Conservation (phyloP, 2,329 filamentous ascomycete species). For the Mollisia scopiformis region DNA sequence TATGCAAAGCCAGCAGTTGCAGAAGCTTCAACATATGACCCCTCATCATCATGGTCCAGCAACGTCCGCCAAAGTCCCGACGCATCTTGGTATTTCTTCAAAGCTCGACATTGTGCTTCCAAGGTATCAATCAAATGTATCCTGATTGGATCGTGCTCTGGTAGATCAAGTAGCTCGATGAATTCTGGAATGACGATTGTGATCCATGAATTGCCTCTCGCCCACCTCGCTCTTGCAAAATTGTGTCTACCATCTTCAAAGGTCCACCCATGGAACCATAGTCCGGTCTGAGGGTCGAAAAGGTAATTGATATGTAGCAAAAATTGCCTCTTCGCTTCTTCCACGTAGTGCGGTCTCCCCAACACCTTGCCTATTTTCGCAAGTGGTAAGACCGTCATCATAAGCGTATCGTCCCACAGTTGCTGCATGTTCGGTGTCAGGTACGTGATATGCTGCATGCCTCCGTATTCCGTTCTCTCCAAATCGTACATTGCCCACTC, state of each 20-base stretch:
- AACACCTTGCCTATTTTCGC: constrained; percentile 73
- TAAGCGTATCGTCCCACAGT: constrained; percentile 84
- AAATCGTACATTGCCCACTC: constrained; percentile 84
- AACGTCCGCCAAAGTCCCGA: constrained; percentile 76
- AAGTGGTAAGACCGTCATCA: constrained; percentile 84
- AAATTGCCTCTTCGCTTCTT: constrained; percentile 79
- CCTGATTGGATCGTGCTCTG: constrained; percentile 27
- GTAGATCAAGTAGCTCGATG: constrained; percentile 69
- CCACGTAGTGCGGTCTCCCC: constrained; percentile 71
- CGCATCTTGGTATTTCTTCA: constrained; percentile 60
- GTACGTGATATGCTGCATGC: constrained; percentile 44
- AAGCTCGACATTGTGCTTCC: constrained; percentile 68
- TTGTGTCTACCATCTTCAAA: constrained; percentile 69
- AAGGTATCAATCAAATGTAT: constrained; percentile 63
- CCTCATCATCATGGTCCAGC: constrained; percentile 67
- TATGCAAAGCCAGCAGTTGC: constrained; percentile 83
- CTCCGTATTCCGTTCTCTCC: constrained; percentile 68
- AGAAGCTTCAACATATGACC: constrained; percentile 76
- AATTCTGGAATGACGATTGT: constrained; percentile 83
- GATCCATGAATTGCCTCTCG: constrained; percentile 70
- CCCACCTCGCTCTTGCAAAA: constrained; percentile 61
- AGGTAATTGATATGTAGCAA: constrained; percentile 79
- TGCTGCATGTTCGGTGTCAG: constrained; percentile 71
- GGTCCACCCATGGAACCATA: constrained; percentile 82
- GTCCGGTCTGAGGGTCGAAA: constrained; percentile 69